phyloP scores from a whole-genome alignment of 805 yeast genomes.

The Saccharomycopsis fibuligera region DNA sequence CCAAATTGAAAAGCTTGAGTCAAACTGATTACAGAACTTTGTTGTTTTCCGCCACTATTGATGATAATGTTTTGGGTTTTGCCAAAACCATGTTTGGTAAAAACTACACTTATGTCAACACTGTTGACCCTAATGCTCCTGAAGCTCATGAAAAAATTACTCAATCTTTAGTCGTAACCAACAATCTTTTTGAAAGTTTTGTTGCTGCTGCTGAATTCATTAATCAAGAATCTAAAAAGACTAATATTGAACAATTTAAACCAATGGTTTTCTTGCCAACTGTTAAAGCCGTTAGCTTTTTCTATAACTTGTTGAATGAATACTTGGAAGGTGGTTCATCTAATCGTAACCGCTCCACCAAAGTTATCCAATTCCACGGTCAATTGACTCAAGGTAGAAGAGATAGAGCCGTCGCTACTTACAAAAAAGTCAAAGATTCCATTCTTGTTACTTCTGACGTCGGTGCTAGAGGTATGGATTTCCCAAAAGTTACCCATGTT shows the following conservation, averaged over 20 bases:
- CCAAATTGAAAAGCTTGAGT: conserved; percentile 34
- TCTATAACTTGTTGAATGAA: conserved; percentile 26
- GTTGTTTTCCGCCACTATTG: conserved; percentile 85
- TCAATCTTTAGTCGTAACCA: conserved; percentile 56
- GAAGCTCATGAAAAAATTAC: conserved; percentile 71
- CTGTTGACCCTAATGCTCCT: conserved; percentile 68
- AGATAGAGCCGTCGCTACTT: conserved; percentile 48
- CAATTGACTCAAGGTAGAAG: conserved; percentile 65
- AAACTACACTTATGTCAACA: conserved; percentile 58
- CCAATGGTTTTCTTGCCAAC: conserved; percentile 82
- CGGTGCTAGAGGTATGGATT: conserved; percentile 95
- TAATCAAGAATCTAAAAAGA: conserved; percentile 5
- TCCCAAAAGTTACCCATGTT: conserved; percentile 81
- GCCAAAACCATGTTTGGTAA: conserved; percentile 53
- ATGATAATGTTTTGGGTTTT: conserved; percentile 55
- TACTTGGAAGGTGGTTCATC: conserved; percentile 48
- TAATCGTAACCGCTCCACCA: neutral
- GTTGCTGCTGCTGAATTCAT: conserved; percentile 51
- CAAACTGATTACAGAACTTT: conserved; percentile 47
- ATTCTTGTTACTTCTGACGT: conserved; percentile 78
- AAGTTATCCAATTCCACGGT: conserved; percentile 51
- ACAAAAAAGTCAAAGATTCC: conserved; percentile 43
- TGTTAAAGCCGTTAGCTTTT: conserved; percentile 57
- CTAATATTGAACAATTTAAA: conserved; percentile 43
- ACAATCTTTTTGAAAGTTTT: conserved; percentile 50